Evolutionary conservation across 768 basidiomycete genomes (phyloP).

Genomic region (Suillus placidus): DNA sequence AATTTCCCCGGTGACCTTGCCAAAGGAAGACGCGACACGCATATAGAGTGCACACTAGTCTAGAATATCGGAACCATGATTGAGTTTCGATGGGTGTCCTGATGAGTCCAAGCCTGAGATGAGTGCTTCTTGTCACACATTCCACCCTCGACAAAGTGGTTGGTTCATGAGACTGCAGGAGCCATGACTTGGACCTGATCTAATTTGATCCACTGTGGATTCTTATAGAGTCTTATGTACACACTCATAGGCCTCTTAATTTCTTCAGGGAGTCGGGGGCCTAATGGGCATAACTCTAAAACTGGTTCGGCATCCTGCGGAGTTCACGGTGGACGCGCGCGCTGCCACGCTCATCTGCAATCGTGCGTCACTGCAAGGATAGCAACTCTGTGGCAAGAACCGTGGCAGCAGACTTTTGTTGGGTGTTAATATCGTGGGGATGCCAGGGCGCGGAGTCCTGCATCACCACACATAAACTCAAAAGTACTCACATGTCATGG

Average conservation of each 20-base stretch:
- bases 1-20: not conserved
- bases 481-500: not conserved
- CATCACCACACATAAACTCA: not conserved
- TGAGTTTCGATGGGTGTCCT: not conserved
- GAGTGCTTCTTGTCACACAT: not conserved
- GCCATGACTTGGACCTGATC: not conserved
- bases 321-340: not conserved
- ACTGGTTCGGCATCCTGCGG: not conserved
- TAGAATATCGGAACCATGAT: not conserved
- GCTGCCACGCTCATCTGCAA: not conserved
- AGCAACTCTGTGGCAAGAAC: not conserved
- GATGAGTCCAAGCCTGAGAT: not conserved
- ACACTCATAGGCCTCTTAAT: not conserved
- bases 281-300: conserved; percentile 4
- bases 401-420: not conserved
- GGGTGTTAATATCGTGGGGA: not conserved
- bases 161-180: not conserved
- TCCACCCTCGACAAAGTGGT: not conserved
- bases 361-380: not conserved
- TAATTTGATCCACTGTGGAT: not conserved
- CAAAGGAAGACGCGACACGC: not conserved
- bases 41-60: not conserved
- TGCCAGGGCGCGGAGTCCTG: not conserved
- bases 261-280: not conserved
- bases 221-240: not conserved